Evolutionary conservation across 1,139 yeast species (phyloP).

Genomic region (Arxiozyma bovina): DNA sequence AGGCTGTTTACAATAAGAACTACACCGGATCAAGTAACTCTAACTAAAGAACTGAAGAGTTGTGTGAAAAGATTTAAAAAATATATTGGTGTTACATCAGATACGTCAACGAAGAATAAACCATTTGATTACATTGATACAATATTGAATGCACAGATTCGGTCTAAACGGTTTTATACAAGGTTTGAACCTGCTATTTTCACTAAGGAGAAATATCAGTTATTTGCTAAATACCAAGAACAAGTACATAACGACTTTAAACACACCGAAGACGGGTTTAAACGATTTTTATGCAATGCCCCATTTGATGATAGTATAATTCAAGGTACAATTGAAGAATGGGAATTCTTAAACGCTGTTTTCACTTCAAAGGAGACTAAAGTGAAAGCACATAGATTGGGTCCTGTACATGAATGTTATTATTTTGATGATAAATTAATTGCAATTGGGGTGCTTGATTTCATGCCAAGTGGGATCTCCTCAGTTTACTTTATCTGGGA

Average conservation of each 20-base stretch:
- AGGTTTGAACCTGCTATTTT: slow-evolving; percentile 46
- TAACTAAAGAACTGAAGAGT: slow-evolving; percentile 61
- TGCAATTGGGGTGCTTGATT: slow-evolving; percentile 71
- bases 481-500: slow-evolving; percentile 88
- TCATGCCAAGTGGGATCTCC: slow-evolving; percentile 68
- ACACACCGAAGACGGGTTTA: slow-evolving; percentile 44
- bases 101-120: slow-evolving; percentile 1
- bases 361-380: slow-evolving; percentile 15
- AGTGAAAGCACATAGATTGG: slow-evolving; percentile 26
- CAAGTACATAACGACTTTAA: slow-evolving; percentile 53
- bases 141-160: slow-evolving; percentile 28
- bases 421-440: slow-evolving; percentile 54
- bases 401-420: slow-evolving; percentile 69
- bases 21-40: slow-evolving; percentile 36
- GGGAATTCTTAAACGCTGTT: slow-evolving; percentile 33
- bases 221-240: slow-evolving; percentile 64
- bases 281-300: slow-evolving; percentile 58
- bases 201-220: slow-evolving; percentile 51
- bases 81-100: slow-evolving; percentile 1
- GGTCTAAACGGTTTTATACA: slow-evolving; percentile 37
- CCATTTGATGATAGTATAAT: slow-evolving; percentile 41
- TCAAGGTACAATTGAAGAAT: slow-evolving; percentile 24
- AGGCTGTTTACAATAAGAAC: slow-evolving; percentile 77
- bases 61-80: slow-evolving; percentile 54
- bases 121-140: slow-evolving; percentile 26